phyloP scores from a whole-genome alignment of 495 filamentous ascomycete species.

The Monascus purpureus region DNA sequence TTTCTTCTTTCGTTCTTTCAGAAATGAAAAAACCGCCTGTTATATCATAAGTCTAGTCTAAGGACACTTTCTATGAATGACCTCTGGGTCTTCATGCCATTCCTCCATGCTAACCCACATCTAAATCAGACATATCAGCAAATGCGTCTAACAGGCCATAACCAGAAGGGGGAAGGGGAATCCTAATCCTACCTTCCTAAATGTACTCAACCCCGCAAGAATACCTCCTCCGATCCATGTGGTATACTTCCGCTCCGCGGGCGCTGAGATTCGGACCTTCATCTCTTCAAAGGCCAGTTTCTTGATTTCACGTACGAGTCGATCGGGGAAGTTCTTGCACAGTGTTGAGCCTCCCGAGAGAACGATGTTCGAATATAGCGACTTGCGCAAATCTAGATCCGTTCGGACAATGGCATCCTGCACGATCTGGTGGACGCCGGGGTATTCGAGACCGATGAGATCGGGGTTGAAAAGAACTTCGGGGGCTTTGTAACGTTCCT shows the following conservation, averaged over 20 bases:
- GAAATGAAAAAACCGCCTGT: too few relatives aligned
- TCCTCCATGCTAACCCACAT: slow-evolving; percentile 99
- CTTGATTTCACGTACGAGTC: slow-evolving; percentile 83
- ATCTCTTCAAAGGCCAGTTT: slow-evolving; percentile 92
- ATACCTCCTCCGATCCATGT: slow-evolving; percentile 99
- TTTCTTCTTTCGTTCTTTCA: too few relatives aligned
- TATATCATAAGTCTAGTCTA: too few relatives aligned
- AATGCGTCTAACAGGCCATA: neutral
- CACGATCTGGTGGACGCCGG: slow-evolving; percentile 92
- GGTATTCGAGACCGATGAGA: slow-evolving; percentile 92
- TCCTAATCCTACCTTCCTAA: slow-evolving; percentile 65
- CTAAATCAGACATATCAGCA: slow-evolving; percentile 32
- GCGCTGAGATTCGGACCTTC: slow-evolving; percentile 97
- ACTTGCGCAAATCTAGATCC: slow-evolving; percentile 92
- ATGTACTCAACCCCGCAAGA: slow-evolving; percentile 90
- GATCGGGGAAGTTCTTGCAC: slow-evolving; percentile 87
- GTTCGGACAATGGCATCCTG: slow-evolving; percentile 92
- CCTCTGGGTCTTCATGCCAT: slow-evolving; percentile 98
- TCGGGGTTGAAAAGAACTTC: slow-evolving; percentile 98
- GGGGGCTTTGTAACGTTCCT: slow-evolving; percentile 87
- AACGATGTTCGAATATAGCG: slow-evolving; percentile 91
- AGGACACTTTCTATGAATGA: slow-evolving; percentile 95
- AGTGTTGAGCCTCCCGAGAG: slow-evolving; percentile 90
- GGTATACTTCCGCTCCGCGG: slow-evolving; percentile 93
- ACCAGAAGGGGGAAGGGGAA: too few relatives aligned